Base-by-base conservation (phyloP, 148 eudicot species). In the Limonium bicolor region DNA sequence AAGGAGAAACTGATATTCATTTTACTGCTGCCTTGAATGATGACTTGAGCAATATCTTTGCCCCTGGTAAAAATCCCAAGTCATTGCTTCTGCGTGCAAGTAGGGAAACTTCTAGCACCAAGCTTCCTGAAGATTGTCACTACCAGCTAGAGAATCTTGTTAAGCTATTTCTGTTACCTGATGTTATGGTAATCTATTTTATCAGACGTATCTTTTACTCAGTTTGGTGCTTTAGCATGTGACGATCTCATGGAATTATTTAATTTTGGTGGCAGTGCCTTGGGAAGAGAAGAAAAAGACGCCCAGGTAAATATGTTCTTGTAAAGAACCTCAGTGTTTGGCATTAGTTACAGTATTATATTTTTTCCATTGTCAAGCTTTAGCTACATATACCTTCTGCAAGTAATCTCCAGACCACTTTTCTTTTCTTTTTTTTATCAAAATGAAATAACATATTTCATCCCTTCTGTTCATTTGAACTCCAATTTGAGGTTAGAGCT, bases 71-170 rank as follows among this genome's bases (percentile, higher is more conserved):
- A 59, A 90, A 71, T 65, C 78, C 67, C 35, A 90, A 80, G 62
- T 77, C 95, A n/a, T 58, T 84, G 45, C 60, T 80, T 30, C 72
- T 84, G 61, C 97, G 84, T 46, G 56, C 79, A 48, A 80, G 73
- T 39, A 75, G 66, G 62, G 64, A 61, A 54, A 69, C 85, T 41
- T 65, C 67, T 62, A 70, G 69, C 49, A 90, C 66, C 45, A 80
- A 61, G 42, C 95, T 90, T 67, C 97, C 97, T 10, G 97, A 90
- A 57, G 97, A 90, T 65, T 84, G 97, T 56, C 97, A 84, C 42
- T 90, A 90, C 60, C 94, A 90, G 34, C 97, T 87, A 14, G 97
- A 90, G 71, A 70, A 80, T 71, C 95, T 90, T 48, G 87, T 90
- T 62, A 84, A 84, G 74, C 53, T 84, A 46, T 90, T 90, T 77